Conservation (phyloP, 2,329 filamentous ascomycete species). For the Emmonsia crescens region DNA sequence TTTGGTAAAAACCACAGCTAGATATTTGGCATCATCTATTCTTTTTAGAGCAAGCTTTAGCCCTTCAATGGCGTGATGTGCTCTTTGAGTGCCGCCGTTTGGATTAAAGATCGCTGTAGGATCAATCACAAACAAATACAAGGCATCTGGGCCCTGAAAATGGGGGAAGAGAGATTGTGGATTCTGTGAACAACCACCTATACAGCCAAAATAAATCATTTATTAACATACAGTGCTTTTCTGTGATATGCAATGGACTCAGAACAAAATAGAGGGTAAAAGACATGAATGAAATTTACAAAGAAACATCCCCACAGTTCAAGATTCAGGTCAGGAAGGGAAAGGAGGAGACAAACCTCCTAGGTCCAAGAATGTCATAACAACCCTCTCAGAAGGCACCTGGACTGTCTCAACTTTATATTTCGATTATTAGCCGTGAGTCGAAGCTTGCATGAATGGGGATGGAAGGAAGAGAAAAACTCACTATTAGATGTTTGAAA, state of each 20-base stretch:
- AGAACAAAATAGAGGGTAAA: not conserved
- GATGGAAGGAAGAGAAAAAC: not conserved
- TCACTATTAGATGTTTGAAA: not conserved
- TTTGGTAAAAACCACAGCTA: slow-evolving; percentile 5
- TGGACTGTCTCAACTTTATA: slow-evolving; percentile 1
- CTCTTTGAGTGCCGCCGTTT: not conserved
- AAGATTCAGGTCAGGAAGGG: not conserved
- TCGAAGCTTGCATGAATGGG: not conserved
- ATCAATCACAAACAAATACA: not conserved
- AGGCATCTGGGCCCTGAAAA: not conserved
- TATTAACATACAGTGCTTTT: not conserved
- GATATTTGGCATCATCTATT: not conserved
- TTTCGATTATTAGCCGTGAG: not conserved
- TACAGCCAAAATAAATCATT: not conserved
- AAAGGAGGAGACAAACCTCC: slow-evolving; percentile 1
- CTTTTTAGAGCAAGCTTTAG: not conserved
- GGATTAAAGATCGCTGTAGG: not conserved
- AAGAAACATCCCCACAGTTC: not conserved
- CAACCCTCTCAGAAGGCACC: not conserved
- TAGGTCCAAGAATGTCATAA: not conserved
- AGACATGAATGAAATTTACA: not conserved
- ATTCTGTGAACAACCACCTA: not conserved
- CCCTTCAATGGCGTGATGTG: not conserved
- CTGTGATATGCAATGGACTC: not conserved
- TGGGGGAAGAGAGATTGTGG: not conserved